Evolutionary conservation across 768 basidiomycete species (phyloP), one percentile per base, ranked within the genome.

Genomic region (Naganishia antarctica): DNA sequence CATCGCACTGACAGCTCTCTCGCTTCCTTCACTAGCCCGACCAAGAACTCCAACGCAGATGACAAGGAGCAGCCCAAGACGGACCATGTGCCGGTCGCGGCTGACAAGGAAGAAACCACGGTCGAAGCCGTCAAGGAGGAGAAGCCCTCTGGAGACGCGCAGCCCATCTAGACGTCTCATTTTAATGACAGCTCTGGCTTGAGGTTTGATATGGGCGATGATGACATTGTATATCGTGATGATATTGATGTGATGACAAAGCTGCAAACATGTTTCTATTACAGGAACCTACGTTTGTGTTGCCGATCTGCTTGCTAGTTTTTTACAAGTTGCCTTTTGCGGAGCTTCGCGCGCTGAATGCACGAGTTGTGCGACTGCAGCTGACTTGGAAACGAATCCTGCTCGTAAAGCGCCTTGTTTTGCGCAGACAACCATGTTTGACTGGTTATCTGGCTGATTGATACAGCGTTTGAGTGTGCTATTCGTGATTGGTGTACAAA

Each of bases 1-100:
- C 21, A 11, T 3, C 9, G 3, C 12, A 40, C 37, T 26, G 31
- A 15, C 3, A 21, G 50, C 23, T 7, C 3, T 34, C 43, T 18
- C 18, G 43, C 43, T 44, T 44, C 11, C 8, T 4, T n/a, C n/a
- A n/a, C n/a, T 13, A 57, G 53, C 3, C 32, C 31, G 21, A 2
- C 37, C 32, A 57, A 41, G 31, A 40, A 57, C 53, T 32, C n/a
- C 12, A 40, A 57, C 15, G 37, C 37, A 28, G 66, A 26, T 15
- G 63, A 69, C 46, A 66, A 47, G 51, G 50, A 51, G 32, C 45
- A 46, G n/a, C 7, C 45, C 45, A 37, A 51, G 47, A 28, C 71
- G 40, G 66, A 72, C 59, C 64, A 66, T 32, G 70, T 69, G 23
- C 68, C 77, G 37, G 70, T 69, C 41, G 71, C 76, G 66, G 70